Conservation (phyloP, 2,329 filamentous ascomycete species). For the Colletotrichum brevisporum region DNA sequence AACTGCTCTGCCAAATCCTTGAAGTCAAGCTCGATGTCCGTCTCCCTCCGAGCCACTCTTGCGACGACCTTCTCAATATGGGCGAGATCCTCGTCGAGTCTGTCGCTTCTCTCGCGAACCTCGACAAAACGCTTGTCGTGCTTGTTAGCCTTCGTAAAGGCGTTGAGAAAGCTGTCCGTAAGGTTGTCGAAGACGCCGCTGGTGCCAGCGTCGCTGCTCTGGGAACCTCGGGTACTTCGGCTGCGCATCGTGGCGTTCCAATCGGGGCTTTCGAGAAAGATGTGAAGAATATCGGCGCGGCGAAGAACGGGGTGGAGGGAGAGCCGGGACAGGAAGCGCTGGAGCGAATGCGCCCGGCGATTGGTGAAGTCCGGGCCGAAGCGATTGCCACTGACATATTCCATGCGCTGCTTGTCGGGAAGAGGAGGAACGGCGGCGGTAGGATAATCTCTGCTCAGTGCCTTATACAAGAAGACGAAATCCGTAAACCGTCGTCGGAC, state of each 20-base stretch:
- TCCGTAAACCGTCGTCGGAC: slow-evolving; percentile 96
- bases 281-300: slow-evolving; percentile 84
- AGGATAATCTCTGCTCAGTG: slow-evolving; percentile 87
- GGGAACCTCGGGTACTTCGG: slow-evolving; percentile 76
- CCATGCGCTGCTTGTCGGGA: slow-evolving; percentile 99
- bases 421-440: slow-evolving; percentile 94
- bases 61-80: slow-evolving; percentile 98
- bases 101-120: slow-evolving; percentile 91
- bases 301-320: slow-evolving; percentile 91
- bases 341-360: slow-evolving; percentile 88
- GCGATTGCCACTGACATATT: slow-evolving; percentile 95
- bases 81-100: slow-evolving; percentile 91
- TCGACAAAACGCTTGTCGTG: slow-evolving; percentile 95
- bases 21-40: slow-evolving; percentile 89
- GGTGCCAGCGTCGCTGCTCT: slow-evolving; percentile 61
- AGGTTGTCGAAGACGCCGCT: slow-evolving; percentile 93
- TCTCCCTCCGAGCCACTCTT: slow-evolving; percentile 87
- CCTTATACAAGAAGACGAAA: slow-evolving; percentile 96
- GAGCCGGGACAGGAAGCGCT: slow-evolving; percentile 90
- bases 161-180: slow-evolving; percentile 96
- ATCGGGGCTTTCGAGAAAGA: slow-evolving; percentile 92
- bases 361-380: slow-evolving; percentile 94
- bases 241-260: slow-evolving; percentile 97
- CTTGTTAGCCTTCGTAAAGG: slow-evolving; percentile 96
- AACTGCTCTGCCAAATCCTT: slow-evolving; percentile 93